phyloP scores from a whole-genome alignment of 2,329 filamentous ascomycete genomes.

The Aspergillus fumigatiaffinis region DNA sequence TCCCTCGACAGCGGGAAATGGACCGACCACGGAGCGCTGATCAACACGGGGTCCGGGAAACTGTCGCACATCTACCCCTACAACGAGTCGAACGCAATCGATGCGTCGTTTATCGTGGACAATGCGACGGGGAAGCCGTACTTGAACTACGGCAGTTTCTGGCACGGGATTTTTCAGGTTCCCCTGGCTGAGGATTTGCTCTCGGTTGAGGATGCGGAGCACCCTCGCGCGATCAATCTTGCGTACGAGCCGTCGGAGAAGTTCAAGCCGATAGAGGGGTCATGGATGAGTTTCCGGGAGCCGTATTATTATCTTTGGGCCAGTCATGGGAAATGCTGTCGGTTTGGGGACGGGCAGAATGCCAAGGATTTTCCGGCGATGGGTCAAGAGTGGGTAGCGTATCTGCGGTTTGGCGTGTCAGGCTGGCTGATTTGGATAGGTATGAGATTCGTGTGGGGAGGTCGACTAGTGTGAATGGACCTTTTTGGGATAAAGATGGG shows the following conservation, averaged over 20 bases:
- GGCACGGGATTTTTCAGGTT: conserved; percentile 34
- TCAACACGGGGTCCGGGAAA: conserved; percentile 27
- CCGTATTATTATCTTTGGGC: conserved; percentile 40
- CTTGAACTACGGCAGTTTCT: conserved; percentile 34
- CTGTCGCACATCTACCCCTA: conserved; percentile 27
- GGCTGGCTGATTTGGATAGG: conserved; percentile 10
- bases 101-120: conserved; percentile 29
- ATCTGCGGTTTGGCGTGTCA: background rate
- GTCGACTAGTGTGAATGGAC: conserved; percentile 28
- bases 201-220: conserved; percentile 19
- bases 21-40: conserved; percentile 34
- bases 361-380: conserved; percentile 17
- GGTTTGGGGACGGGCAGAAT: conserved; percentile 15
- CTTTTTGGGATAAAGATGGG: conserved; percentile 32
- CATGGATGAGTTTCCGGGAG: conserved; percentile 32
- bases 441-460: conserved; percentile 36
- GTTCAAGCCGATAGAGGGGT: conserved; percentile 30
- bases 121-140: conserved; percentile 23
- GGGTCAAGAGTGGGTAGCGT: conserved; percentile 29
- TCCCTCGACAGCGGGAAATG: conserved; percentile 22
- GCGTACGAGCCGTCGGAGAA: conserved; percentile 17
- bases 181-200: conserved; percentile 29
- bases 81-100: conserved; percentile 36
- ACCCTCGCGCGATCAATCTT: conserved; percentile 27
- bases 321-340: conserved; percentile 37